Percentiles rank a stretch among this genome's conserved stretches.
phyloP scores from a whole-genome alignment of 1,139 yeast genomes.

The Sugiyamaella paludigena region DNA sequence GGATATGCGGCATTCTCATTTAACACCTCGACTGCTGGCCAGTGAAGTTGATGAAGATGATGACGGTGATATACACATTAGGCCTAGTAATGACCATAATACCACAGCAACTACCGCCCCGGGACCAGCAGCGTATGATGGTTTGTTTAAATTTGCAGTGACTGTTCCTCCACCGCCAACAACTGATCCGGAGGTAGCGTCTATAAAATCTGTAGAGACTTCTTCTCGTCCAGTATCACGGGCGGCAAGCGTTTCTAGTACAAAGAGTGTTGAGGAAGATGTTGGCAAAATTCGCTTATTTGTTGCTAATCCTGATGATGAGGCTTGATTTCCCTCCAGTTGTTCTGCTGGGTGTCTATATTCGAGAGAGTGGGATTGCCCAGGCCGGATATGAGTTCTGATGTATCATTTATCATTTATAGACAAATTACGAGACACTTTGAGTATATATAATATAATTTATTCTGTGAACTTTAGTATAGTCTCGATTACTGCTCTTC shows the following conservation, averaged over 20 bases:
- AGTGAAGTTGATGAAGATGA: conserved; percentile 74
- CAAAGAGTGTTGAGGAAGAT: conserved; percentile 42
- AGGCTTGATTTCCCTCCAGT: too few relatives aligned
- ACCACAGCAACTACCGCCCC: not conserved
- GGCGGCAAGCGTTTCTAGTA: conserved; percentile 26
- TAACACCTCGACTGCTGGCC: conserved; percentile 71
- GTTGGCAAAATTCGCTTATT: conserved; percentile 48
- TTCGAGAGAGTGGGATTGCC: too few relatives aligned
- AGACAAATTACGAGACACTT: too few relatives aligned
- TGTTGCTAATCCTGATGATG: conserved; percentile 67
- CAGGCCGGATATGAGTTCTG: too few relatives aligned
- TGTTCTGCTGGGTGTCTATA: too few relatives aligned
- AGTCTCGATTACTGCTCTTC: too few relatives aligned
- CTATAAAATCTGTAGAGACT: conserved; percentile 12
- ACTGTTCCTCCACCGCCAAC: not conserved
- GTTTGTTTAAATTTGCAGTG: conserved; percentile 3
- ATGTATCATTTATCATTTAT: too few relatives aligned
- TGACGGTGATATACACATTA: conserved; percentile 23
- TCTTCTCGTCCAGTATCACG: conserved; percentile 17
- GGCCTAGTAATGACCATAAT: not conserved
- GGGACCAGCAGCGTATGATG: not conserved
- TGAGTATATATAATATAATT: too few relatives aligned
- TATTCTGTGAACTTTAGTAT: too few relatives aligned
- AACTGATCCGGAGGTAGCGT: conserved; percentile 2
- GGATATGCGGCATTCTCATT: conserved; percentile 71